Conservation (phyloP, 345 rosid genomes). For the Camelina neglecta region DNA sequence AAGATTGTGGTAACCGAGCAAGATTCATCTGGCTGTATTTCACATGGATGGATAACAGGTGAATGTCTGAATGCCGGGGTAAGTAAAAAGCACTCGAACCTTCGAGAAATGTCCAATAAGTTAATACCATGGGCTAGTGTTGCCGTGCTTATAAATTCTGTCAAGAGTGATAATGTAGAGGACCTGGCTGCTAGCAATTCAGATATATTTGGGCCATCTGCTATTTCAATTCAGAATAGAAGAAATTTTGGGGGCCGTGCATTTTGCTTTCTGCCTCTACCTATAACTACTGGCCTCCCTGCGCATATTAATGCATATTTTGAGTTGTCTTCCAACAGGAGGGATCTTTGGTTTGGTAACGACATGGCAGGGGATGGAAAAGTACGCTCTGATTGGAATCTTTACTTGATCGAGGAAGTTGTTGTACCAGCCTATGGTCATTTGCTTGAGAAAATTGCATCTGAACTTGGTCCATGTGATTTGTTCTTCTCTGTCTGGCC, state of each 20-base stretch:
- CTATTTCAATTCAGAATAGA: slow-evolving; percentile 50
- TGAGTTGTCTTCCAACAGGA: slow-evolving; percentile 93
- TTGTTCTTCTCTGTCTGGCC: slow-evolving; percentile 91
- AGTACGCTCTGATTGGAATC: slow-evolving; percentile 93
- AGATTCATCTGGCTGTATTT: slow-evolving; percentile 57
- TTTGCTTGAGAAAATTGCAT: slow-evolving; percentile 88
- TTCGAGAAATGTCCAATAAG: slow-evolving; percentile 61
- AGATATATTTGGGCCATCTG: slow-evolving; percentile 59
- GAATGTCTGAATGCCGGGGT: slow-evolving; percentile 73
- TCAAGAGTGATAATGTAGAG: slow-evolving; percentile 44
- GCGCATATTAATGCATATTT: slow-evolving; percentile 91
- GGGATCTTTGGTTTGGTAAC: slow-evolving; percentile 98
- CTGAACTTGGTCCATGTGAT: slow-evolving; percentile 80
- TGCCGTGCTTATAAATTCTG: slow-evolving; percentile 82
- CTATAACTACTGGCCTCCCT: slow-evolving; percentile 88
- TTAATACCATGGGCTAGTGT: slow-evolving; percentile 95
- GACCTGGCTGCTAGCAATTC: slow-evolving; percentile 37
- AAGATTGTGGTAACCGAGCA: slow-evolving; percentile 83
- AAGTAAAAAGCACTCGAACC: slow-evolving; percentile 46
- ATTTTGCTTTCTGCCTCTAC: slow-evolving; percentile 92
- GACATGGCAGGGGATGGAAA: slow-evolving; percentile 99
- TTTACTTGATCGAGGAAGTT: slow-evolving; percentile 78
- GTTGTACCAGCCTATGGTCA: slow-evolving; percentile 89
- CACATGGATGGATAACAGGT: slow-evolving; percentile 90
- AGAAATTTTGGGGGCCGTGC: slow-evolving; percentile 88